Evolutionary conservation across 805 yeast genomes (phyloP), one percentile per base, ranked within the genome.

Genomic region (Ogataea parapolymorpha): DNA sequence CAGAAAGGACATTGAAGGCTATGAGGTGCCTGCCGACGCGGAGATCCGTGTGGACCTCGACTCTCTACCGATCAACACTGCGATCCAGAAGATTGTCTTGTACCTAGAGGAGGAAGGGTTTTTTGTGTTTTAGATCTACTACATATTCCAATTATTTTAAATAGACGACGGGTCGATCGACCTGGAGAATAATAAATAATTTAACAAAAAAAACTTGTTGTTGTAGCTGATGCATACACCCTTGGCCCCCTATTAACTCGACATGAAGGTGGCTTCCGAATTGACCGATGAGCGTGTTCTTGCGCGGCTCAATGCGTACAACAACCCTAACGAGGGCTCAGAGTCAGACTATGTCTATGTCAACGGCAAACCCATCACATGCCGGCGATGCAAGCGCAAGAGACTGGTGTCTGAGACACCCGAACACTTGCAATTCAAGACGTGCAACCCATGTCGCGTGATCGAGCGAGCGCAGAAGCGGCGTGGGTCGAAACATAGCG

Each of bases 101-200:
- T 74, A 80, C 60, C 74, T 90, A 53, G 88, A 85, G 65, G 79
- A 82, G 55, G 86, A 89, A 66, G 95, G 95, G 13, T 90, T 84
- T 68, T 86, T 85, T 66, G 67, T 66, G 45, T 75, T 74, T 52
- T 72, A 64, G 54, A 12, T 17, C 30, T 17, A n/a, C 17, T 17
- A n/a, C 17, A n/a, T 24, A 26, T 6, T 11, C 7, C 30, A 25
- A 24, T 22, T 36, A 38, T 20, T 18, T 20, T 8, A 7, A 20
- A 20, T 20, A 20, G 22, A 20, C 22, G 42, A 26, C 46, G 32
- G 41, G 46, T 20, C 50, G 46, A 46, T 39, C 46, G 46, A 27
- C 41, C 16, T 32, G 20, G 16, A 14, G 9, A 14, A 31, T 26
- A 32, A 20, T 20, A 15, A 32, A 15, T 15, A 15, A 15, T 15